phyloP scores from a whole-genome alignment of 139 green algal genomes.

The Tetradesmus obliquus region DNA sequence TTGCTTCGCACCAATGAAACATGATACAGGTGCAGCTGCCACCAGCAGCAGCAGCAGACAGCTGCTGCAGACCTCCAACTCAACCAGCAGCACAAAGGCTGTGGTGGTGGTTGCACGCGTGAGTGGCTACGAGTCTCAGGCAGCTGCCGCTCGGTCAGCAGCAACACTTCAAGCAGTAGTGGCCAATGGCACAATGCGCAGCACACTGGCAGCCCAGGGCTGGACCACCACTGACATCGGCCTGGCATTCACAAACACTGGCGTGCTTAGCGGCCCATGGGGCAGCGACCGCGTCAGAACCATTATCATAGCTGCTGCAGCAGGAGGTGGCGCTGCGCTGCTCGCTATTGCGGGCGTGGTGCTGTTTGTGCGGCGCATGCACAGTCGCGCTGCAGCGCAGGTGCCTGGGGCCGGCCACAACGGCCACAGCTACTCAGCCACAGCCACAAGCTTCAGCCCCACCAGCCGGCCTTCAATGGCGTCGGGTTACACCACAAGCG shows the following conservation, averaged over 20 bases:
- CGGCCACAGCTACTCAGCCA: neutral
- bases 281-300: neutral
- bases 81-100: neutral
- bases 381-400: neutral
- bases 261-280: neutral
- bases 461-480: neutral
- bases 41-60: neutral
- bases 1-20: no score
- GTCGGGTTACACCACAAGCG: neutral
- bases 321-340: neutral
- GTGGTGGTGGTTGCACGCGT: neutral
- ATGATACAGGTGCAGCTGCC: neutral
- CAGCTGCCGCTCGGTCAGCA: neutral
- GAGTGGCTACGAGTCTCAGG: neutral
- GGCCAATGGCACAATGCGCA: slow-evolving; percentile 18
- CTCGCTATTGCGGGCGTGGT: neutral
- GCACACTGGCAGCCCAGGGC: slow-evolving; percentile 2
- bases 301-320: slow-evolving; percentile 11
- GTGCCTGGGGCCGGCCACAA: neutral
- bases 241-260: neutral
- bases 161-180: neutral
- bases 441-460: neutral
- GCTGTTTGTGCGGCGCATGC: neutral
- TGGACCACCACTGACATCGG: neutral
- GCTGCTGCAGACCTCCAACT: neutral